These are phyloP conservation scores for Pecoramyces ruminantium DNA, from an alignment of 192 early-diverging fungal genomes.

Conservation along the genomic window DNA sequence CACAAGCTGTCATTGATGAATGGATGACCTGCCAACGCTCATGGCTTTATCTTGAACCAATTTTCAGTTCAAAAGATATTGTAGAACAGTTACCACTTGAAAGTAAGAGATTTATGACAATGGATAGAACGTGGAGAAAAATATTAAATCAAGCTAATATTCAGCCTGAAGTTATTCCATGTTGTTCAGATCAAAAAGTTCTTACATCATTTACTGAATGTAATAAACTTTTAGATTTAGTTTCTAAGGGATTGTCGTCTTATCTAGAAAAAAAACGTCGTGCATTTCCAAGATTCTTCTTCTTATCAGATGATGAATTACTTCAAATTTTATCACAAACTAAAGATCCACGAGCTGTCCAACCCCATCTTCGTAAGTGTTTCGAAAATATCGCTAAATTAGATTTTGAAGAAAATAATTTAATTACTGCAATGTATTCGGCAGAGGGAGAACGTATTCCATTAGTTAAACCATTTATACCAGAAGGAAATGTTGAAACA, in stretches of 20 bases:
- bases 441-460: constrained; percentile 35
- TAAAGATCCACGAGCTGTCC: constrained; percentile 41
- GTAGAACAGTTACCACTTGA: constrained; percentile 35
- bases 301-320: constrained; percentile 40
- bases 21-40: constrained; percentile 40
- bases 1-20: constrained; percentile 37
- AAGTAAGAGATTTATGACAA: constrained; percentile 38
- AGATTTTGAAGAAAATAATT: constrained; percentile 25
- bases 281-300: constrained; percentile 40
- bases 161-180: constrained; percentile 35
- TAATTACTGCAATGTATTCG: constrained; percentile 32
- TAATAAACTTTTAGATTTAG: constrained; percentile 38
- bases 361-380: constrained; percentile 40
- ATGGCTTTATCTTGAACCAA: constrained; percentile 44
- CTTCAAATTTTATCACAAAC: constrained; percentile 46
- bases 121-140: constrained; percentile 38
- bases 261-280: constrained; percentile 40
- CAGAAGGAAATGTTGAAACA: constrained; percentile 36
- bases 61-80: constrained; percentile 40
- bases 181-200: constrained; percentile 33
- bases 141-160: constrained; percentile 30
- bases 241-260: constrained; percentile 36
- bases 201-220: constrained; percentile 38
- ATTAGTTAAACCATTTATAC: constrained; percentile 33
- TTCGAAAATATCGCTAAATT: constrained; percentile 40